Conservation (phyloP, 495 filamentous ascomycete genomes). For the Penicillium salamii region DNA sequence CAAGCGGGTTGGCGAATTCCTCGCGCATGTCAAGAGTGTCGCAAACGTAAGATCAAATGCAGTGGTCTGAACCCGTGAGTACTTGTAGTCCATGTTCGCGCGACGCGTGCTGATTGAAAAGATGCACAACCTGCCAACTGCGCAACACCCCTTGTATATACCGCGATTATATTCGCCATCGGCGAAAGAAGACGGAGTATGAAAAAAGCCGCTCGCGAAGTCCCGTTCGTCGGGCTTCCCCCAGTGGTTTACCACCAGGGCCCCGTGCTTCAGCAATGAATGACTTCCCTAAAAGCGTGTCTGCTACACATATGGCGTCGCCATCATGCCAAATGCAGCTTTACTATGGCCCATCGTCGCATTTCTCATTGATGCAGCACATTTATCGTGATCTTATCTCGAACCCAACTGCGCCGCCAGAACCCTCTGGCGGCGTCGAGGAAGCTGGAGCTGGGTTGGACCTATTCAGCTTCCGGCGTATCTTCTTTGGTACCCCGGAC, state of each 20-base stretch:
- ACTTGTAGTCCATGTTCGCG: not conserved
- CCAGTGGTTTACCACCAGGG: constrained; percentile 13
- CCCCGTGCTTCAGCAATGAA: constrained; percentile 25
- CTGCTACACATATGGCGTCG: constrained; percentile 45
- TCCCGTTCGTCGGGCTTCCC: constrained; percentile 11
- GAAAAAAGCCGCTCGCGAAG: constrained; percentile 5
- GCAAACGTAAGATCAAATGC: constrained; percentile 45
- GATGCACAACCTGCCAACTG: constrained; percentile 40
- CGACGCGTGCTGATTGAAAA: constrained; percentile 1
- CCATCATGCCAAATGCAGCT: constrained; percentile 44
- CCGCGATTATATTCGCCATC: constrained; percentile 39
- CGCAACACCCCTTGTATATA: constrained; percentile 37
- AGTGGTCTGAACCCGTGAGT: constrained; percentile 37
- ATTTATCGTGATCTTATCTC: constrained; percentile 40
- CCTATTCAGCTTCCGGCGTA: constrained; percentile 42
- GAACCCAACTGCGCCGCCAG: constrained; percentile 20
- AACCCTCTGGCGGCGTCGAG: constrained; percentile 34
- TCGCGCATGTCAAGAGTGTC: constrained; percentile 45
- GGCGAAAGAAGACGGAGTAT: constrained; percentile 34
- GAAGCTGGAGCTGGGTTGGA: constrained; percentile 45
- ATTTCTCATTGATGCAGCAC: constrained; percentile 46
- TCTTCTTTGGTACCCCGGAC: constrained; percentile 45
- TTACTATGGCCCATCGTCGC: constrained; percentile 46
- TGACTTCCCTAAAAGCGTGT: constrained; percentile 39
- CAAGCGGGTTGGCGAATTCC: constrained; percentile 36